phyloP scores from a whole-genome alignment of 805 yeast species.

The Tetrapisispora iriomotensis region DNA sequence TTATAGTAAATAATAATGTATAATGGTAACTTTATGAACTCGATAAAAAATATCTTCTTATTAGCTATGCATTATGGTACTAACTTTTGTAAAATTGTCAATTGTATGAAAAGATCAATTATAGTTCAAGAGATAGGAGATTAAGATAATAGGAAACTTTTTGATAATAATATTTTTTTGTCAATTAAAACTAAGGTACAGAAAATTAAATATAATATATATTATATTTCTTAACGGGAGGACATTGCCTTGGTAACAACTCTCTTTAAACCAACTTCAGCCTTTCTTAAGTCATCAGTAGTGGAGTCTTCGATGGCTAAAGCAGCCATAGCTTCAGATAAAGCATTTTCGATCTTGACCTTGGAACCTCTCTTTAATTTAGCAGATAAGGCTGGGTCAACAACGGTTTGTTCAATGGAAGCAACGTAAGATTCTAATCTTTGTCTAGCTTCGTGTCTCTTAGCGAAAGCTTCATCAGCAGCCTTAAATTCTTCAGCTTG shows the following conservation, averaged over 20 bases:
- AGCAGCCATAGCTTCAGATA: constrained; percentile 96
- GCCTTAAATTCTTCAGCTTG: constrained; percentile 99
- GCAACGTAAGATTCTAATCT: constrained; percentile 97
- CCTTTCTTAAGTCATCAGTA: constrained; percentile 97
- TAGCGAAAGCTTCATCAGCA: constrained; percentile 98
- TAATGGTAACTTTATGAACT: too few species aligned
- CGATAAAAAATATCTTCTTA: too few species aligned
- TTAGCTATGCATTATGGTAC: too few species aligned
- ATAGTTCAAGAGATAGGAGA: too few species aligned
- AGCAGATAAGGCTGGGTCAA: constrained; percentile 96
- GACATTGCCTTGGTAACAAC: constrained; percentile 99
- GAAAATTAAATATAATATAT: background rate
- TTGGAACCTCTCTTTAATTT: constrained; percentile 95
- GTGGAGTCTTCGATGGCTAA: constrained; percentile 92
- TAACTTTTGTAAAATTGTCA: too few species aligned
- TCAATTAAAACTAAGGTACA: constrained; percentile 2
- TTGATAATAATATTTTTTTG: background rate
- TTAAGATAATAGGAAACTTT: too few species aligned
- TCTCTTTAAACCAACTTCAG: constrained; percentile 98
- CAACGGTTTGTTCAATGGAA: constrained; percentile 88
- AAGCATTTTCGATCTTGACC: constrained; percentile 95
- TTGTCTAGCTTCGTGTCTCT: constrained; percentile 98
- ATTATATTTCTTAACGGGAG: constrained; percentile 61
- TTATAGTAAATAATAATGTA: background rate
- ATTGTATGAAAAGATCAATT: too few species aligned